Conservation (phyloP, 2,329 filamentous ascomycete genomes). For the Cladosporium oxysporum region DNA sequence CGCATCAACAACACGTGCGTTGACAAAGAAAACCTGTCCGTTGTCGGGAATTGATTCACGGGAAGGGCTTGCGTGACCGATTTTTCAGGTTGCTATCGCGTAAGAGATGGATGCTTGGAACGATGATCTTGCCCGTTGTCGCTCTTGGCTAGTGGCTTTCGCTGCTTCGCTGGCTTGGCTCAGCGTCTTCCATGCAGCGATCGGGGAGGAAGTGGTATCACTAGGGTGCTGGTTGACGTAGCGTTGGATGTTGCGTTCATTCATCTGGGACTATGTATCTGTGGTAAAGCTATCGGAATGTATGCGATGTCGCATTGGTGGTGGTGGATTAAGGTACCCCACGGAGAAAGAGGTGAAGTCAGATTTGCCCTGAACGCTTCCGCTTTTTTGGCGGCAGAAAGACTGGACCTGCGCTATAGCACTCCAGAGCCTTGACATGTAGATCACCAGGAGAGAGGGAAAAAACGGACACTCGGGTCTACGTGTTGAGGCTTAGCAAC, state of each 20-base stretch:
- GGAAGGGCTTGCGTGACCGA: background rate
- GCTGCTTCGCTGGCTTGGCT: slow-evolving; percentile 6
- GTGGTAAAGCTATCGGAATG: background rate
- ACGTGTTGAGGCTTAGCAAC: slow-evolving; percentile 10
- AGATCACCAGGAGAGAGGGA: background rate
- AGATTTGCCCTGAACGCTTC: background rate
- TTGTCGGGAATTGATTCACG: too few species aligned
- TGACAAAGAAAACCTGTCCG: too few species aligned
- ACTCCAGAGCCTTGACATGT: background rate
- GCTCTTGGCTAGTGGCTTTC: background rate
- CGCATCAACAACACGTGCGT: background rate
- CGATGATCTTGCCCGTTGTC: slow-evolving; percentile 2
- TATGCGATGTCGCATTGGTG: background rate
- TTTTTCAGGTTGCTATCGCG: background rate
- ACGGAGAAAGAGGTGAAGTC: background rate
- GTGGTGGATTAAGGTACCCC: background rate
- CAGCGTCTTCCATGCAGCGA: background rate
- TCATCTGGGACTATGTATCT: background rate
- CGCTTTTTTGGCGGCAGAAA: background rate
- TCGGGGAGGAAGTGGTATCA: background rate
- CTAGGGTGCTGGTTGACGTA: background rate
- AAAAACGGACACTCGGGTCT: background rate
- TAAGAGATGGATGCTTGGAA: background rate
- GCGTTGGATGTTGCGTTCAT: too few species aligned
- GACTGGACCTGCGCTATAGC: background rate